phyloP scores from a whole-genome alignment of 352 stramenopile genomes.

The Pythium biforme region DNA sequence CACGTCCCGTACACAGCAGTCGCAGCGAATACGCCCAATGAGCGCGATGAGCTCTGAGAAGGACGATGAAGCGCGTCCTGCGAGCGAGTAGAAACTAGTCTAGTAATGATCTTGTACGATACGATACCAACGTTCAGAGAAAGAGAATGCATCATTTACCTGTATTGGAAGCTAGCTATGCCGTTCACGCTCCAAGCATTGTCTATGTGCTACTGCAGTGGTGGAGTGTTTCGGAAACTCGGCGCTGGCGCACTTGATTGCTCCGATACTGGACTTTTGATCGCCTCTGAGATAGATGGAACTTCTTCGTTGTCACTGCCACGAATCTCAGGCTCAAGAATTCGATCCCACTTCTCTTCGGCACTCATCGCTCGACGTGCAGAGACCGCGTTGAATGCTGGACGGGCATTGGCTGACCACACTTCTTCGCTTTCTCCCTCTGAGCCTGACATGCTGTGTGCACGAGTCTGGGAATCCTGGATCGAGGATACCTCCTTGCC shows the following conservation, averaged over 20 bases:
- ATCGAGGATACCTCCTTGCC: not conserved
- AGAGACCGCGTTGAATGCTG: slow-evolving; percentile 17
- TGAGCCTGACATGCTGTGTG: not conserved
- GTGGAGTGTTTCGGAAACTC: too few relatives aligned
- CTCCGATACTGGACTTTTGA: not conserved
- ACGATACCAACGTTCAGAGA: not conserved
- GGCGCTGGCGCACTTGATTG: too few relatives aligned
- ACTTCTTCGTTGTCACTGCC: slow-evolving; percentile 18
- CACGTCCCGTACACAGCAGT: not conserved
- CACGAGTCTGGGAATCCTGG: not conserved
- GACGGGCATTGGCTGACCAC: not conserved
- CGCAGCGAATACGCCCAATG: slow-evolving; percentile 12
- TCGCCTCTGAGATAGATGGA: not conserved
- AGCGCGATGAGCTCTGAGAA: slow-evolving; percentile 13
- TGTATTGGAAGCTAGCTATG: not conserved
- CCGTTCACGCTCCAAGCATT: not conserved
- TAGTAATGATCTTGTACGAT: slow-evolving; percentile 3
- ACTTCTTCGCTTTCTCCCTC: slow-evolving; percentile 18
- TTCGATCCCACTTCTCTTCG: slow-evolving; percentile 79
- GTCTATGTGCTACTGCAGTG: too few relatives aligned
- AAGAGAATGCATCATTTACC: not conserved
- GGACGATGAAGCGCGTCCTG: slow-evolving; percentile 29
- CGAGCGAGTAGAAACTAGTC: slow-evolving; percentile 13
- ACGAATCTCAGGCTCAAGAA: slow-evolving; percentile 45
- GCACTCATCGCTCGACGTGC: slow-evolving; percentile 24